Evolutionary conservation across 2,329 filamentous ascomycete genomes (phyloP).

Genomic region (Epichloe scottii): DNA sequence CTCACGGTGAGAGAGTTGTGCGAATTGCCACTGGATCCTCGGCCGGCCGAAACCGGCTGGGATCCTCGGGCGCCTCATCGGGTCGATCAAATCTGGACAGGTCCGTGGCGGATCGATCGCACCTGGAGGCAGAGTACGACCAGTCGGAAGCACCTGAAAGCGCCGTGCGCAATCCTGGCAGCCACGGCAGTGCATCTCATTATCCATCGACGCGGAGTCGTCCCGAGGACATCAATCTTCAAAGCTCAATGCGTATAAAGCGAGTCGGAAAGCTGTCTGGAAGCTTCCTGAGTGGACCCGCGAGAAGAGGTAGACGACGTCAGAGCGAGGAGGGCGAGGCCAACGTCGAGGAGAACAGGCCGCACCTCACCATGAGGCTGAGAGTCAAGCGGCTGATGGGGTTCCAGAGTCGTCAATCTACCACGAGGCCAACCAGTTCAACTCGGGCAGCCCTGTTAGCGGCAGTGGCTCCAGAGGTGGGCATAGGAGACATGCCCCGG

Average conservation of each 20-base stretch:
- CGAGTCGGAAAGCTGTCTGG: slow-evolving; percentile 63
- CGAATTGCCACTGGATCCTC: slow-evolving; percentile 42
- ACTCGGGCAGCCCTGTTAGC: slow-evolving; percentile 47
- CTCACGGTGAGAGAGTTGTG: slow-evolving; percentile 38
- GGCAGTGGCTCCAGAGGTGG: slow-evolving; percentile 30
- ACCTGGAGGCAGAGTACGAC: slow-evolving; percentile 32
- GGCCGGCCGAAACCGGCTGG: slow-evolving; percentile 25
- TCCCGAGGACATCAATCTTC: slow-evolving; percentile 53
- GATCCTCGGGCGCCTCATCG: slow-evolving; percentile 24
- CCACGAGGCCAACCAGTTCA: slow-evolving; percentile 30
- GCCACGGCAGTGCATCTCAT: slow-evolving; percentile 41
- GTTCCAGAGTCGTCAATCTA: slow-evolving; percentile 31
- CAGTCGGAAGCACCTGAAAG: slow-evolving; percentile 37
- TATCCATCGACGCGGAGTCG: slow-evolving; percentile 37
- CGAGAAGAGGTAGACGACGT: slow-evolving; percentile 57
- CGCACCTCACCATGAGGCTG: slow-evolving; percentile 28
- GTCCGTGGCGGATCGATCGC: slow-evolving; percentile 21
- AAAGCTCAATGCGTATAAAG: slow-evolving; percentile 67
- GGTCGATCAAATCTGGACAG: slow-evolving; percentile 23
- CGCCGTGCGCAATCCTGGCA: slow-evolving; percentile 32
- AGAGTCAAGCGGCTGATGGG: slow-evolving; percentile 27
- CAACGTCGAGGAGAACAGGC: slow-evolving; percentile 28
- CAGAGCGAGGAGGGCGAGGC: slow-evolving; percentile 51
- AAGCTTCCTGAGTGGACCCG: slow-evolving; percentile 68
- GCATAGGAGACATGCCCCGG: slow-evolving; percentile 27